Conservation (phyloP, 371 early-diverging fungal species). For the Blakeslea trispora region DNA sequence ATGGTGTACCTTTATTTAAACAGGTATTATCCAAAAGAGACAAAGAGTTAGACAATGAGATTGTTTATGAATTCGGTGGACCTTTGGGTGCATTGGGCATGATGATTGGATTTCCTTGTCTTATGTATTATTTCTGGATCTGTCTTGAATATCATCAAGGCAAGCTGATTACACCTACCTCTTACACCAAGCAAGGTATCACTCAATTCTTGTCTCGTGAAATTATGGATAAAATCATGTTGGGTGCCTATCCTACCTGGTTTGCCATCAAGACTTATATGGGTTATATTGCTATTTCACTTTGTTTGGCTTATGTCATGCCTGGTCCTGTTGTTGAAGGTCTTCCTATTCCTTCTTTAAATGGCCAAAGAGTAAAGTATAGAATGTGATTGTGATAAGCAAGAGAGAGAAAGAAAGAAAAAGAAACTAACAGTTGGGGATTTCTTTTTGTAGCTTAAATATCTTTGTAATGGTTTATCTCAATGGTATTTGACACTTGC, state of each 20-base stretch:
- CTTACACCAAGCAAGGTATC: constrained; percentile 41
- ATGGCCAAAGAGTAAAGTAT: constrained; percentile 50
- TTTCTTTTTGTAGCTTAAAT: constrained; percentile 40
- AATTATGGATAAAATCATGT: constrained; percentile 41
- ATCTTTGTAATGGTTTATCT: constrained; percentile 62
- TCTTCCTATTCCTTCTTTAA: constrained; percentile 68
- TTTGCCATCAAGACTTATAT: constrained; percentile 62
- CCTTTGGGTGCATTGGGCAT: constrained; percentile 67
- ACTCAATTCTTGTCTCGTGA: constrained; percentile 42
- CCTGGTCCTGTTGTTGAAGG: constrained; percentile 73
- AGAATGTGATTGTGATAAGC: too few species aligned
- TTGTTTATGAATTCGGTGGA: constrained; percentile 76
- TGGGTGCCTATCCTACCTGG: constrained; percentile 56
- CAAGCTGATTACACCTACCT: constrained; percentile 50
- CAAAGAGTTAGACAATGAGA: constrained; percentile 57
- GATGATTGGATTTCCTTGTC: constrained; percentile 71
- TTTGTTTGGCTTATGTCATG: constrained; percentile 62
- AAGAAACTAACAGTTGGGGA: not conserved
- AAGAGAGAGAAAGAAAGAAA: too few species aligned
- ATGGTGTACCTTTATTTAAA: constrained; percentile 50
- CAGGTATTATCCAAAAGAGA: constrained; percentile 44
- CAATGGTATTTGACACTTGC: constrained; percentile 56
- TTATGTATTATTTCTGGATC: constrained; percentile 77
- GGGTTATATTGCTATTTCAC: constrained; percentile 59
- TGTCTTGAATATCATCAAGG: constrained; percentile 71